Evolutionary conservation across 2,329 filamentous ascomycete species (phyloP).

Genomic region (Lachnellula arida): DNA sequence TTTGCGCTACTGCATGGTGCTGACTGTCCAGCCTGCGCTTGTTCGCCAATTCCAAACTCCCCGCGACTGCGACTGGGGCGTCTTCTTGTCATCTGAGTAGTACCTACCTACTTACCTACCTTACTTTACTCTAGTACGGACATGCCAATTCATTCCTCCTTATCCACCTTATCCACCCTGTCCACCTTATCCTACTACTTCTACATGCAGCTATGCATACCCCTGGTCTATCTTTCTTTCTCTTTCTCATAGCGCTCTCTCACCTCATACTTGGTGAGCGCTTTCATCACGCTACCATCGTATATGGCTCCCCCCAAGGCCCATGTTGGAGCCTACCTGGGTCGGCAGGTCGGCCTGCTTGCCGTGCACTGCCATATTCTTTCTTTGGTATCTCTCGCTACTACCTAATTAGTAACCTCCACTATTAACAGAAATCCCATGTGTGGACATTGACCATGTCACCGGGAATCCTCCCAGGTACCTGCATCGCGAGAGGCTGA

Average conservation of each 20-base stretch:
- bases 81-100: too few relatives aligned
- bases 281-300: not conserved
- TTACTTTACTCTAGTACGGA: too few relatives aligned
- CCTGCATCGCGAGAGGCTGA: slow-evolving; percentile 26
- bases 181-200: not conserved
- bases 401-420: slow-evolving; percentile 4
- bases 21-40: not conserved
- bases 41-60: not conserved
- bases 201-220: not conserved
- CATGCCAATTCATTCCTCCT: not conserved
- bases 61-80: not conserved
- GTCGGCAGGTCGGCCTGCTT: not conserved
- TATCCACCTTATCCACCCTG: not conserved
- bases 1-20: not conserved
- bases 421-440: not conserved
- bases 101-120: not conserved
- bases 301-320: not conserved
- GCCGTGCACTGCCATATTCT: slow-evolving; percentile 13
- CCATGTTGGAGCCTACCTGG: slow-evolving; percentile 4
- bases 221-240: not conserved
- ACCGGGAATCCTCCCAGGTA: slow-evolving; percentile 9
- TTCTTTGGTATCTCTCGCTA: slow-evolving; percentile 10
- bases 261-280: not conserved
- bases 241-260: slow-evolving; percentile 1
- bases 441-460: not conserved